A percentile compares a stretch with the other conserved stretches of the same genome.
phyloP scores from a whole-genome alignment of 228 moss, liverwort and hornwort genomes.

The Sphagnum magellanicum region DNA sequence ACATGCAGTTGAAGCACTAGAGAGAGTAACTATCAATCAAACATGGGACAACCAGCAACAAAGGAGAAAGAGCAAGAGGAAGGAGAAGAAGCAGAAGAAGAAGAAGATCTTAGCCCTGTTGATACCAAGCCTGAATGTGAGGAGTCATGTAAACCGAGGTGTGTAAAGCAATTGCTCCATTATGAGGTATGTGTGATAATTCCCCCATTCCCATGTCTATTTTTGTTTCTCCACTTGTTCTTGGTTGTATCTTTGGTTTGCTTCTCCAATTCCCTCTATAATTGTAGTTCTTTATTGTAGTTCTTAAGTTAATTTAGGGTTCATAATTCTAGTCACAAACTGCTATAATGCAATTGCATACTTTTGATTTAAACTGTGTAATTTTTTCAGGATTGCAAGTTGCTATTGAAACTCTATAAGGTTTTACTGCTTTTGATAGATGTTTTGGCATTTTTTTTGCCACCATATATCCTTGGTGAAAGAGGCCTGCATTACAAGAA shows the following conservation, averaged over 20 bases:
- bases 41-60: slow-evolving; percentile 6
- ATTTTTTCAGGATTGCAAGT: background rate
- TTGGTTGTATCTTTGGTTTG: no score
- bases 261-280: no score
- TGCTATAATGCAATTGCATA: background rate
- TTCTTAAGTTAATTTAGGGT: no score
- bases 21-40: background rate
- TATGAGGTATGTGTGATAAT: slow-evolving; percentile 25
- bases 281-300: no score
- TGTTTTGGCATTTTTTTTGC: no score
- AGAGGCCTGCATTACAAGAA: no score
- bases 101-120: slow-evolving; percentile 19
- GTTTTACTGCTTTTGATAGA: no score
- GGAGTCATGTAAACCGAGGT: slow-evolving; percentile 59
- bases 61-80: background rate
- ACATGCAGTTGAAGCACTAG: no score
- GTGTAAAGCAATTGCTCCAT: slow-evolving; percentile 56
- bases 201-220: background rate
- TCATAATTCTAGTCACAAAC: no score
- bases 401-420: no score
- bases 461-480: no score
- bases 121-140: slow-evolving; percentile 65
- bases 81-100: slow-evolving; percentile 4
- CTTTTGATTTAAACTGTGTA: background rate
- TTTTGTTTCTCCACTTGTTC: no score